Evolutionary conservation across 2,329 filamentous ascomycete species (phyloP).

Genomic region (Aureobasidium lini): DNA sequence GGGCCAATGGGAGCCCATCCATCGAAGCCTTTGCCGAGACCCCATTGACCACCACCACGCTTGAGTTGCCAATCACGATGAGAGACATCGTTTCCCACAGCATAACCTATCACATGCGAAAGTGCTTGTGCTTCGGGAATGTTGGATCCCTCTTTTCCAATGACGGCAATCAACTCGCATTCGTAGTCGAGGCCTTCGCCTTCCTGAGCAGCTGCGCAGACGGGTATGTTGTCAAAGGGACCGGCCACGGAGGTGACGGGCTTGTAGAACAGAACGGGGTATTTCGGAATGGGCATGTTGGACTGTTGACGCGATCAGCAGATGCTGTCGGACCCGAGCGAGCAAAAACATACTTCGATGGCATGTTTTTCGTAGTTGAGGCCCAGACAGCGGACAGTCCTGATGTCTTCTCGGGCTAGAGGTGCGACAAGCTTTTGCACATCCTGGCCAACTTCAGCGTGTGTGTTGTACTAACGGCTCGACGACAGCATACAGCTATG

Average conservation of each 20-base stretch:
- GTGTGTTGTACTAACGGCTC: background rate
- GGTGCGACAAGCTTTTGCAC: conserved; percentile 53
- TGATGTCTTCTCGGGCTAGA: conserved; percentile 54
- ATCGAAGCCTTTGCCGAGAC: conserved; percentile 66
- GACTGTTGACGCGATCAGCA: conserved; percentile 26
- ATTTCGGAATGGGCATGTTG: conserved; percentile 58
- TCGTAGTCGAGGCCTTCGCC: conserved; percentile 60
- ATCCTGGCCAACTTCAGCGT: conserved; percentile 24
- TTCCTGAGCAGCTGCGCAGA: conserved; percentile 57
- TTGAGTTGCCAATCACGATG: conserved; percentile 57
- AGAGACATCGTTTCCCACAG: conserved; percentile 71
- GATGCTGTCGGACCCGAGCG: background rate
- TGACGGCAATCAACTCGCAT: conserved; percentile 67
- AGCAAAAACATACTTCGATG: background rate
- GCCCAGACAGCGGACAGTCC: conserved; percentile 61
- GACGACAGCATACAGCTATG: conserved; percentile 29
- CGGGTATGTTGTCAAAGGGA: conserved; percentile 57
- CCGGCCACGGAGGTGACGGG: conserved; percentile 57
- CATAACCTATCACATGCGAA: conserved; percentile 67
- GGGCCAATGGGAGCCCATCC: conserved; percentile 69
- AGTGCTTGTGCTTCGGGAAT: conserved; percentile 58
- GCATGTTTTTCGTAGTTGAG: conserved; percentile 66
- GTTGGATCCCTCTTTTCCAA: conserved; percentile 59
- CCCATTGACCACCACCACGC: conserved; percentile 24
- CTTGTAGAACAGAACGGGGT: conserved; percentile 66